Evolutionary conservation across 2,329 filamentous ascomycete species (phyloP).

Genomic region (Rugonectria rugulosa): DNA sequence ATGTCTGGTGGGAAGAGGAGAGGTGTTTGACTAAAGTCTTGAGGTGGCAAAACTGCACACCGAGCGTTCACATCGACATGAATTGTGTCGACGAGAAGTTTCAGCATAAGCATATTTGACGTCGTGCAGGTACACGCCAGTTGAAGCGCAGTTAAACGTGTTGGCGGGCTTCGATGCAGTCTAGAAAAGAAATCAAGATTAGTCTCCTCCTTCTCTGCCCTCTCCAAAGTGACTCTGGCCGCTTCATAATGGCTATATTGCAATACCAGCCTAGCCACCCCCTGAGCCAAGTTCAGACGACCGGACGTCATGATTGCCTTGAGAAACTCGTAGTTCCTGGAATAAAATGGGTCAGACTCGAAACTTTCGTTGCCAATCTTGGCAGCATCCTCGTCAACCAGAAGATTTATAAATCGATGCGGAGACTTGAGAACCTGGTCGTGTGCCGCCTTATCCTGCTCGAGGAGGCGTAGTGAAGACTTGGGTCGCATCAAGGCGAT

Average conservation of each 20-base stretch:
- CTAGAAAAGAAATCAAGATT: neutral
- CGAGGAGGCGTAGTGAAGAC: neutral
- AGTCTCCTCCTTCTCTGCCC: neutral
- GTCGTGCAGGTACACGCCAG: conserved; percentile 10
- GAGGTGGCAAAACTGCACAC: neutral
- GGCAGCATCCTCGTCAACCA: conserved; percentile 6
- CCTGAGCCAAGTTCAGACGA: conserved; percentile 7
- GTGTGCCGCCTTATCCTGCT: neutral
- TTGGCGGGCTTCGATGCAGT: neutral
- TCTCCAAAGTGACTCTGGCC: neutral
- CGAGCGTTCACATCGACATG: conserved; percentile 25
- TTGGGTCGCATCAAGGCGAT: conserved; percentile 24
- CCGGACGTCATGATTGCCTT: conserved; percentile 10
- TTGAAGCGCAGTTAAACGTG: conserved; percentile 10
- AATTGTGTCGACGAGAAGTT: conserved; percentile 23
- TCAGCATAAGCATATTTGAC: conserved; percentile 24
- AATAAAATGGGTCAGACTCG: neutral
- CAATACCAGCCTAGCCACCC: neutral
- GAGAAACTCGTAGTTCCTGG: conserved; percentile 2
- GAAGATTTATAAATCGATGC: conserved; percentile 1
- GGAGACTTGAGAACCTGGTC: neutral
- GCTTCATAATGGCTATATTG: conserved; percentile 17
- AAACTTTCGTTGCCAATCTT: conserved; percentile 8
- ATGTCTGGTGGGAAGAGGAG: too few relatives aligned
- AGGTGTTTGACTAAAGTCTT: too few relatives aligned